Conservation (phyloP, 305 asterid species). For the Galium porrigens region DNA sequence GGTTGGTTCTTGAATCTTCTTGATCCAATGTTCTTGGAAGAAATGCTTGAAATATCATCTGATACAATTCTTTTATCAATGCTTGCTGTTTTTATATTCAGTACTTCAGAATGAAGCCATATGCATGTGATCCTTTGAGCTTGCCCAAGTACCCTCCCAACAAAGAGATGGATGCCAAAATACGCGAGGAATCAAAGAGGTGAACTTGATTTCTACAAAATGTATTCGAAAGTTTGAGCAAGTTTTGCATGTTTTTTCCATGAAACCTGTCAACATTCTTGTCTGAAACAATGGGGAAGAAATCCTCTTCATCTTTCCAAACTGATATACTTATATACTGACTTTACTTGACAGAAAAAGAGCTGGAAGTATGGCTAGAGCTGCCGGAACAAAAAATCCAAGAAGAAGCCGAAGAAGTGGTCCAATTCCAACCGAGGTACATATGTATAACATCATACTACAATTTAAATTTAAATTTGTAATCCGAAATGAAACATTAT, state of each 20-base stretch:
- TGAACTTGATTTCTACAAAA: conserved; percentile 7
- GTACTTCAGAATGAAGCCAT: conserved; percentile 63
- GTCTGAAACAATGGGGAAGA: not conserved
- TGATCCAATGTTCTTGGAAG: not conserved
- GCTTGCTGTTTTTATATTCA: conserved; percentile 15
- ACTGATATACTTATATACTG: too few species aligned
- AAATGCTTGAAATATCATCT: not conserved
- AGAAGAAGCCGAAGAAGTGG: conserved; percentile 37
- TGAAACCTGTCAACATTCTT: not conserved
- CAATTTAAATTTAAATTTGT: too few species aligned
- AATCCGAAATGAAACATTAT: too few species aligned
- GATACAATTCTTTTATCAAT: not conserved
- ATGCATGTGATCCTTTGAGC: conserved; percentile 68
- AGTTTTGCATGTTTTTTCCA: too few species aligned
- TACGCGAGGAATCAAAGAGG: conserved; percentile 65
- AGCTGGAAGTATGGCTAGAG: conserved; percentile 22
- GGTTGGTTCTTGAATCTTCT: conserved; percentile 23
- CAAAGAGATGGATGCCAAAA: conserved; percentile 85
- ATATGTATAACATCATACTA: not conserved
- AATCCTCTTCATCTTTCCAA: too few species aligned
- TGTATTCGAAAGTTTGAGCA: too few species aligned
- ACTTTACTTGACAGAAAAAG: conserved; percentile 32
- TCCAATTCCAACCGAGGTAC: conserved; percentile 47
- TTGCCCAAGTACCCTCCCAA: conserved; percentile 77
- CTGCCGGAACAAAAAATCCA: conserved; percentile 32